A percentile compares a stretch with the other conserved stretches of the same genome.
Evolutionary conservation across 176 grass and related monocot species (phyloP).

Genomic region (Carex kokanica): DNA sequence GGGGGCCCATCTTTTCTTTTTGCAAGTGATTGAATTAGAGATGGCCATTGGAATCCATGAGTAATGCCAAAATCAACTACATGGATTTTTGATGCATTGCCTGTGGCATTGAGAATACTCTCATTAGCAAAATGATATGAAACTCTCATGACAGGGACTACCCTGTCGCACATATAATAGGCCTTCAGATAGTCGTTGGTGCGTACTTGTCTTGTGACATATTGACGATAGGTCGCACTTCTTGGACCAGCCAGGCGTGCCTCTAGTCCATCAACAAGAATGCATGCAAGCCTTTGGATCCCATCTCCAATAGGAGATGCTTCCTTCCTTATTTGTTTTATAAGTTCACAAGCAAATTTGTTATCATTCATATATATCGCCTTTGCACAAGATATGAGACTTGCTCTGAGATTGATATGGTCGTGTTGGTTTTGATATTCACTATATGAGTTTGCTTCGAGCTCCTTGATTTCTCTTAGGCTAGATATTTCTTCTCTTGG

Average conservation of each 20-base stretch:
- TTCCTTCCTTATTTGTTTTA: conserved; percentile 50
- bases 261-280: conserved; percentile 51
- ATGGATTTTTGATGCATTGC: too few species aligned
- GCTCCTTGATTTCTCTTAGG: conserved; percentile 31
- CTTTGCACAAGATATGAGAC: conserved; percentile 47
- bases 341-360: conserved; percentile 26
- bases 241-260: conserved; percentile 49
- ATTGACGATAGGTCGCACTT: conserved; percentile 28
- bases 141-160: too few species aligned
- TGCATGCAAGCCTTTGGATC: conserved; percentile 43
- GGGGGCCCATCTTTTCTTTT: too few species aligned
- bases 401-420: conserved; percentile 33
- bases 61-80: too few species aligned
- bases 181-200: conserved; percentile 38
- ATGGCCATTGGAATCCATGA: too few species aligned
- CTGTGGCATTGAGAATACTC: too few species aligned
- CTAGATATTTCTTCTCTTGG: conserved; percentile 27
- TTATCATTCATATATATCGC: conserved; percentile 29
- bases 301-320: conserved; percentile 45
- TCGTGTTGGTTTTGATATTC: conserved; percentile 22
- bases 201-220: conserved; percentile 24
- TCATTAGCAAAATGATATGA: too few species aligned
- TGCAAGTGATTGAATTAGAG: too few species aligned
- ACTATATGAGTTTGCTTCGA: neutral
- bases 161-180: conserved; percentile 27